Conservation (phyloP, 1,139 yeast genomes). For the Kurtzmaniella natalensis region DNA sequence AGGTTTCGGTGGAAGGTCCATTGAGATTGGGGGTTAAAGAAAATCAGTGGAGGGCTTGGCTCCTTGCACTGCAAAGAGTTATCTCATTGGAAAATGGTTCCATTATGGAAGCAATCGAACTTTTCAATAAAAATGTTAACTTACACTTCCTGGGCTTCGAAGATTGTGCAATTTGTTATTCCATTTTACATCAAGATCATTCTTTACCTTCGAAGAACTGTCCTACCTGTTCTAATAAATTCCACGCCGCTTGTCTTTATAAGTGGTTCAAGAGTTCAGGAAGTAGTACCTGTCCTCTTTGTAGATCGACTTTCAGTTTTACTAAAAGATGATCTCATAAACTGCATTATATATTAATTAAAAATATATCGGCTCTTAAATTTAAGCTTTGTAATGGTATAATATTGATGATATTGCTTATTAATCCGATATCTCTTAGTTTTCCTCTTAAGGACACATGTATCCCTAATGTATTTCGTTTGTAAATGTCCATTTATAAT, state of each 20-base stretch:
- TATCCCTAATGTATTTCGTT: no score
- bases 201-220: constrained; percentile 88
- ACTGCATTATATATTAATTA: not conserved
- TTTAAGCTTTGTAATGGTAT: no score
- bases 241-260: constrained; percentile 95
- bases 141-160: constrained; percentile 89
- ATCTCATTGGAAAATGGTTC: constrained; percentile 74
- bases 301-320: constrained; percentile 74
- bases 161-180: constrained; percentile 95
- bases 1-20: constrained; percentile 71
- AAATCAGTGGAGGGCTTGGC: constrained; percentile 93
- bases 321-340: constrained; percentile 9
- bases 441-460: no score
- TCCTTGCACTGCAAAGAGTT: constrained; percentile 82
- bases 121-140: constrained; percentile 75
- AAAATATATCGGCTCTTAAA: not conserved
- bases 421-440: no score
- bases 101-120: constrained; percentile 73
- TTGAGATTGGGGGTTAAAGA: constrained; percentile 86
- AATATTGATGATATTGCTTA: no score
- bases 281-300: constrained; percentile 87
- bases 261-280: constrained; percentile 97
- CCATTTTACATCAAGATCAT: constrained; percentile 84
- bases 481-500: no score
- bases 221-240: constrained; percentile 85